Evolutionary conservation across 2,329 filamentous ascomycete species (phyloP).

Genomic region (Amauroascus verrucosus): DNA sequence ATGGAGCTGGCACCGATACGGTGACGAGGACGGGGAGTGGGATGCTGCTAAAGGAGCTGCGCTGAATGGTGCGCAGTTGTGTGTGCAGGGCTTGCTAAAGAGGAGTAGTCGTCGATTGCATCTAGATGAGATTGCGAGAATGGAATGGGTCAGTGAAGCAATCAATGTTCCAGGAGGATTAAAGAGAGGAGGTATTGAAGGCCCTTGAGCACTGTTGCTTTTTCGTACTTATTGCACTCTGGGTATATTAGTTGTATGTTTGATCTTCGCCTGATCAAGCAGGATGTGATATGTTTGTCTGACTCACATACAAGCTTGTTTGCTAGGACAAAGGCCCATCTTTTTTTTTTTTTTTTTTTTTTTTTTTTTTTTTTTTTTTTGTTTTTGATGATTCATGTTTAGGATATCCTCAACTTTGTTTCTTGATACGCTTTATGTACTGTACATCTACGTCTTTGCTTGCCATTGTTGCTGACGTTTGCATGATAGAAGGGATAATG

Average conservation of each 20-base stretch:
- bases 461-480: not conserved
- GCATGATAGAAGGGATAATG: not conserved
- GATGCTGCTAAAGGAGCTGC: constrained; percentile 57
- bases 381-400: not conserved
- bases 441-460: not conserved
- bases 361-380: not conserved
- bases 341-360: not conserved
- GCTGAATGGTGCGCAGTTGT: constrained; percentile 64
- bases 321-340: not conserved
- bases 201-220: constrained; percentile 27
- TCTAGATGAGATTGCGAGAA: constrained; percentile 60
- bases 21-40: constrained; percentile 76
- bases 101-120: constrained; percentile 69
- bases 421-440: not conserved
- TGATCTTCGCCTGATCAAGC: not conserved
- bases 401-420: not conserved
- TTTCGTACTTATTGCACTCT: not conserved
- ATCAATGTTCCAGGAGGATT: constrained; percentile 56
- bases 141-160: constrained; percentile 66
- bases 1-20: constrained; percentile 88
- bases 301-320: not conserved
- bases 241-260: not conserved
- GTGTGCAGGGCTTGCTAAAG: constrained; percentile 75
- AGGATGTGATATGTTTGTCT: not conserved
- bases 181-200: constrained; percentile 44